Percentiles rank a stretch among this genome's conserved stretches.
Conservation (phyloP, 176 grass and related monocot species). For the Ensete ventricosum region DNA sequence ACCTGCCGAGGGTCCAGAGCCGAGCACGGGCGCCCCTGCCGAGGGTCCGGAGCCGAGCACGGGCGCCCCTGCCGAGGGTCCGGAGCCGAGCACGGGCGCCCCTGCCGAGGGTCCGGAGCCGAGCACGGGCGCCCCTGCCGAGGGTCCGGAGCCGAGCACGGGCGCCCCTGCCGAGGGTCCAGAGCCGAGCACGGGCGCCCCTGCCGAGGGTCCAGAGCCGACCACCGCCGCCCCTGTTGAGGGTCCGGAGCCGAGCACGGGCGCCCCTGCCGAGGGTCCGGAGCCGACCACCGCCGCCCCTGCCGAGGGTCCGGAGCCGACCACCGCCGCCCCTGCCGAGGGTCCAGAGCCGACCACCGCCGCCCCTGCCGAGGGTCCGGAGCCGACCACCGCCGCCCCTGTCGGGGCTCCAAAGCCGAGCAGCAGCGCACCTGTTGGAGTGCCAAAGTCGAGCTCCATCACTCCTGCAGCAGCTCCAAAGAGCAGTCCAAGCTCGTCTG, state of each 20-base stretch:
- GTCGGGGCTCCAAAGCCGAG: neutral
- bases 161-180: neutral
- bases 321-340: neutral
- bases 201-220: neutral
- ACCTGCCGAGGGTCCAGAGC: neutral
- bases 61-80: neutral
- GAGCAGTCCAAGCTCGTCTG: neutral
- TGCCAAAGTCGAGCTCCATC: neutral
- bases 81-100: neutral
- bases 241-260: neutral
- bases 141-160: neutral
- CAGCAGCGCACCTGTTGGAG: neutral
- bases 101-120: neutral
- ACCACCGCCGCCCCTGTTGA: neutral
- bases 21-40: neutral
- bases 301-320: neutral
- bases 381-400: neutral
- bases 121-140: neutral
- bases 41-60: neutral
- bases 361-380: neutral
- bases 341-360: neutral
- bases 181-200: neutral
- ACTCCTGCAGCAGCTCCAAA: neutral
- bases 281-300: neutral
- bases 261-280: neutral